These are phyloP conservation scores for Symbiodinium natans DNA, from an alignment of 73 alveolate species.

Conservation along the genomic window DNA sequence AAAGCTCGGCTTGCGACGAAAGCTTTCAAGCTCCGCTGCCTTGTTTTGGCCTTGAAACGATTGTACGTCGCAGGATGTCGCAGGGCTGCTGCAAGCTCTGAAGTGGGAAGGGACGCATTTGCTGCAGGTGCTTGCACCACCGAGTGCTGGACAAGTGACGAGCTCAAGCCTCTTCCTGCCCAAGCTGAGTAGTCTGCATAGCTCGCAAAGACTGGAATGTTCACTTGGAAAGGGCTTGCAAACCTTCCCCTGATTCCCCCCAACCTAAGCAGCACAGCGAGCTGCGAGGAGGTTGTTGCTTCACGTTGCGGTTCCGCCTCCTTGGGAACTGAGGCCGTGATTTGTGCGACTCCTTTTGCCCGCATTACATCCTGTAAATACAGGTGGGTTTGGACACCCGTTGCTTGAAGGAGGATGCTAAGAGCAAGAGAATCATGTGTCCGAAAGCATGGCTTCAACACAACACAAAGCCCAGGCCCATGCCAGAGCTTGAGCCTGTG, in stretches of 20 bases:
- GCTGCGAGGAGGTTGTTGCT: background rate
- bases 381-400: no score
- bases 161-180: background rate
- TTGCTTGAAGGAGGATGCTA: no score
- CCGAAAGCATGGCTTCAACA: no score
- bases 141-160: background rate
- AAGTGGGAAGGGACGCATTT: no score
- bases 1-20: background rate
- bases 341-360: no score
- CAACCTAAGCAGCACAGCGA: background rate
- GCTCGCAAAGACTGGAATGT: background rate
- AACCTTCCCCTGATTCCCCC: background rate
- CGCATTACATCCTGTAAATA: no score
- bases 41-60: background rate
- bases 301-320: background rate
- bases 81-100: no score
- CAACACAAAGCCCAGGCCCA: background rate
- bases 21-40: background rate
- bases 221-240: background rate
- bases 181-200: background rate
- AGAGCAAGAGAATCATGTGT: no score
- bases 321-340: background rate
- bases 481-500: background rate
- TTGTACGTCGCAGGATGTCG: no score
- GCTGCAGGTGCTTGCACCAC: no score